Evolutionary conservation across 106 monocot genomes (phyloP).

Genomic region (Amphibolis antarctica): DNA sequence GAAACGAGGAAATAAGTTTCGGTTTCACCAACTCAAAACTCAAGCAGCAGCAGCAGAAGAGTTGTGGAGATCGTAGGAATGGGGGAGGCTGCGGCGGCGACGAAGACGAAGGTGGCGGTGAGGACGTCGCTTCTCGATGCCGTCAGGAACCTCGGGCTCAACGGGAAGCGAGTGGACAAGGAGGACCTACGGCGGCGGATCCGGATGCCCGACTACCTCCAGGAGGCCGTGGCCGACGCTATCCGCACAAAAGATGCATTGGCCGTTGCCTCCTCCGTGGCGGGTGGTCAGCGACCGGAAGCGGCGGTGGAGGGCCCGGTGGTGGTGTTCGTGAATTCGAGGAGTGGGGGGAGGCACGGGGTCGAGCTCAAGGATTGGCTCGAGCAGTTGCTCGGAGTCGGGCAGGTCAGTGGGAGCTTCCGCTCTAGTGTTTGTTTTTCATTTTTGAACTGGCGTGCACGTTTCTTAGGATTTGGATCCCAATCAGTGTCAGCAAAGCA

Average conservation of each 20-base stretch:
- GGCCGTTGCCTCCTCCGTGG: neutral
- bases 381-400: constrained; percentile 55
- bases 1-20: too few relatives aligned
- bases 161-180: constrained; percentile 47
- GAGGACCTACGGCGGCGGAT: constrained; percentile 49
- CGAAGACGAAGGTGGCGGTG: constrained; percentile 11
- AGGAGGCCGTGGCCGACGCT: constrained; percentile 32
- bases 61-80: neutral
- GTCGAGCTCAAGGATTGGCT: constrained; percentile 49
- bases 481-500: too few relatives aligned
- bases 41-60: too few relatives aligned
- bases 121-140: constrained; percentile 50
- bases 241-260: neutral
- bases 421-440: neutral
- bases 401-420: constrained; percentile 36
- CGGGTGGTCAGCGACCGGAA: neutral
- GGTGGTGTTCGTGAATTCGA: constrained; percentile 80
- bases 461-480: neutral
- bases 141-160: constrained; percentile 38
- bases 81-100: constrained; percentile 8
- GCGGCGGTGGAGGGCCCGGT: constrained; percentile 45
- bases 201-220: constrained; percentile 46
- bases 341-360: constrained; percentile 79
- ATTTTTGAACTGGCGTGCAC: neutral
- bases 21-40: too few relatives aligned